Conservation (phyloP, 306 rosid species). For the Quercus alba region DNA sequence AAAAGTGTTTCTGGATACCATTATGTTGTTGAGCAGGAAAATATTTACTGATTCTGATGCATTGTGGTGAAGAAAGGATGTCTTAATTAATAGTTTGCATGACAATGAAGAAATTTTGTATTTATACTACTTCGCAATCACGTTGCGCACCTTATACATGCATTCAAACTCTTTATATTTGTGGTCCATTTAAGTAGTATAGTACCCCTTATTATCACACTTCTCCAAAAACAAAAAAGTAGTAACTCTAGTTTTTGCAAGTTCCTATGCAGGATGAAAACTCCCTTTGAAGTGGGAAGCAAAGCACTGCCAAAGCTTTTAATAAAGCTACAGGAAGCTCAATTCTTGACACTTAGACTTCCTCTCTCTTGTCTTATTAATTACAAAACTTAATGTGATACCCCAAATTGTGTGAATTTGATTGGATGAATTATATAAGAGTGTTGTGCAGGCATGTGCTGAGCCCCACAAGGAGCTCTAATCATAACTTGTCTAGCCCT, state of each 20-base stretch:
- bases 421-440: too few species aligned
- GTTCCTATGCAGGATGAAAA: too few species aligned
- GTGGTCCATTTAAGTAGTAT: too few species aligned
- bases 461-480: too few species aligned
- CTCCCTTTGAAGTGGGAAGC: too few species aligned
- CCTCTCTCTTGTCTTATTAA: not conserved
- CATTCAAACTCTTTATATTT: not conserved
- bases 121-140: not conserved
- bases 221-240: too few species aligned
- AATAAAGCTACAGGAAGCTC: not conserved
- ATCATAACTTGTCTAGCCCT: too few species aligned
- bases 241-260: too few species aligned
- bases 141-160: not conserved
- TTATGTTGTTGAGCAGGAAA: not conserved
- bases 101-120: not conserved
- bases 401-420: too few species aligned
- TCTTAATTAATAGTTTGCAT: not conserved
- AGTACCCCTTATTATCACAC: too few species aligned
- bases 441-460: too few species aligned
- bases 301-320: not conserved
- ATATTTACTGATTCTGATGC: not conserved
- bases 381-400: not conserved
- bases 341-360: not conserved
- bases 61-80: not conserved
- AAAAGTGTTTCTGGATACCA: not conserved